Base-by-base conservation (phyloP, 345 rosid species). In the Excoecaria cochinchinensis region DNA sequence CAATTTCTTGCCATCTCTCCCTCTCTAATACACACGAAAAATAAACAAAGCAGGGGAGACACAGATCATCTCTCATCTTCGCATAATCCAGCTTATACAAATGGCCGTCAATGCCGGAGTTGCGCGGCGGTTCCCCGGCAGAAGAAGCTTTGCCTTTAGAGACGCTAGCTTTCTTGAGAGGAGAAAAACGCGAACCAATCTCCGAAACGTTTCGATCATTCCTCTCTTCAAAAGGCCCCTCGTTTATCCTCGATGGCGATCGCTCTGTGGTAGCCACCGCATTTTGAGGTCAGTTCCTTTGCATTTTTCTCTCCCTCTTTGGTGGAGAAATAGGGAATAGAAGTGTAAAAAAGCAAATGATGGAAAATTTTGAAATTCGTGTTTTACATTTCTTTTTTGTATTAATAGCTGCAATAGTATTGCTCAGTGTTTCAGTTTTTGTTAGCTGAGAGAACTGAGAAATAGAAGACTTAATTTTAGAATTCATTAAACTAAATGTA, bases 81-180 rank as follows among this genome's bases (percentile, higher is more conserved):
- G 19, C 42, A 38, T 12, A 39, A 9, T 22, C 40, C 65, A 31
- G 9, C 65, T 52, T 17, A 38, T 40, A 25, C 3, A 55, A 51
- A 87, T 89, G 90, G 90, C 89, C 61, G 87, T 77, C 78, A 68
- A 66, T 51, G 84, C 84, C 58, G 78, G 82, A 24, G 82, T 82
- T 12, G 83, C 86, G 21, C 85, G 89, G 71, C 80, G 83, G 80
- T 84, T 87, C 64, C 80, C 87, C 80, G 67, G 74, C 70, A 77
- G 86, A 59, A 79, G 83, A 25, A 77, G 69, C 72, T 77, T 69
- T 73, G 74, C 77, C 24, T 79, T 82, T 53, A 60, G 79, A 74
- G 85, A 85, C 56, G 36, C 74, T 24, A 74, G 73, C 76, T 76
- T 82, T 80, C 81, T 76, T 58, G 86, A 81, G 63, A 75, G 78